These are phyloP conservation scores for Pisolithus orientalis DNA, from an alignment of 768 basidiomycete species.

Conservation along the genomic window DNA sequence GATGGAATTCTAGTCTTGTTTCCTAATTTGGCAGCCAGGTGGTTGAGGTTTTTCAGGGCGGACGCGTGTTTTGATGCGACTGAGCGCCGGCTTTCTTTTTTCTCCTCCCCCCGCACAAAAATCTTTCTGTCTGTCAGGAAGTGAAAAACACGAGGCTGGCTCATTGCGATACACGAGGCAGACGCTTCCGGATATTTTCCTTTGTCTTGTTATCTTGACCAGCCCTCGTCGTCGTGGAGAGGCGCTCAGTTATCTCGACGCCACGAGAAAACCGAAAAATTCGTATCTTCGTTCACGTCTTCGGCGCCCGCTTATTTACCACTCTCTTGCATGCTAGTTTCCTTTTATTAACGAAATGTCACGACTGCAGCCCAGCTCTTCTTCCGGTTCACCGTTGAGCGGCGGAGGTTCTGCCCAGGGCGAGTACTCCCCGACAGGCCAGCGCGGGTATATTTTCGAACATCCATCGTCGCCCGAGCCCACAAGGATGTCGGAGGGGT, in stretches of 20 bases:
- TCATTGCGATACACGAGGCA: constrained; percentile 42
- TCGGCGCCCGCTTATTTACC: constrained; percentile 24
- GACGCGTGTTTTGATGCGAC: constrained; percentile 20
- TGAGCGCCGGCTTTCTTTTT: constrained; percentile 13
- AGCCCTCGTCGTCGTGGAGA: constrained; percentile 12
- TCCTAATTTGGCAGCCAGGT: constrained; percentile 23
- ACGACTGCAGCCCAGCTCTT: constrained; percentile 26
- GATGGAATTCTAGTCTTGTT: constrained; percentile 12
- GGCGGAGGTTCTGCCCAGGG: constrained; percentile 11
- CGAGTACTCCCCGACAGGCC: constrained; percentile 18
- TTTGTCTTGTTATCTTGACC: constrained; percentile 14
- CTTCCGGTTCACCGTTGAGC: constrained; percentile 28
- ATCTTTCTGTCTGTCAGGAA: constrained; percentile 29
- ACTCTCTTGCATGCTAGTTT: constrained; percentile 20
- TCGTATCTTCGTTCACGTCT: constrained; percentile 17
- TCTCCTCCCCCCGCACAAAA: constrained; percentile 11
- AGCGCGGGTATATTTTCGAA: constrained; percentile 24
- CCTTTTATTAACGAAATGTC: constrained; percentile 32
- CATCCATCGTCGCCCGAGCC: constrained; percentile 31
- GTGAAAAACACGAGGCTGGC: constrained; percentile 44
- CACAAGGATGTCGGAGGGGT: constrained; percentile 33
- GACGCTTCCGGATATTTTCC: constrained; percentile 21
- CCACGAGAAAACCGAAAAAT: constrained; percentile 18
- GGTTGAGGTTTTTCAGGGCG: constrained; percentile 31
- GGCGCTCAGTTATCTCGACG: background rate